Conservation (phyloP, 2,329 filamentous ascomycete genomes). For the Celoporthe dispersa region DNA sequence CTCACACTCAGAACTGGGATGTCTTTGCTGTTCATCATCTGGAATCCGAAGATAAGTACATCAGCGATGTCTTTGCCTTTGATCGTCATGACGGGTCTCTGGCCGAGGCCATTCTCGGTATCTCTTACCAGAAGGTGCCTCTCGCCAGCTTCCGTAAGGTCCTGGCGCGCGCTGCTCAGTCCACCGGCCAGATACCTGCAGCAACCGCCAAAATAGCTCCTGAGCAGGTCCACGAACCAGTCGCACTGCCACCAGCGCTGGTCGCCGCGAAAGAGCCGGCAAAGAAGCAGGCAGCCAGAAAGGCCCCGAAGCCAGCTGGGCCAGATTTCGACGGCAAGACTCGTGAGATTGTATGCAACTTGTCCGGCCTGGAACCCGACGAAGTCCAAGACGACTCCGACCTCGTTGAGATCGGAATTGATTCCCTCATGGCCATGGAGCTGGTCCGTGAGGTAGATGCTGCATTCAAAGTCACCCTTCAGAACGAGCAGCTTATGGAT, state of each 20-base stretch:
- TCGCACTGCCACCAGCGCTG: background rate
- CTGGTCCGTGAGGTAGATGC: slow-evolving; percentile 47
- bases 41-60: slow-evolving; percentile 26
- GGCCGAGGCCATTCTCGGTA: slow-evolving; percentile 41
- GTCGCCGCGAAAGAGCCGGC: background rate
- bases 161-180: slow-evolving; percentile 29
- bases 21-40: slow-evolving; percentile 4
- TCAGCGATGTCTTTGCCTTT: slow-evolving; percentile 43
- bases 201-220: too few relatives aligned
- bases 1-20: background rate
- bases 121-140: slow-evolving; percentile 38
- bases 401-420: slow-evolving; percentile 52
- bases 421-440: slow-evolving; percentile 56
- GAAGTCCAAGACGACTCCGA: slow-evolving; percentile 43
- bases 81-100: slow-evolving; percentile 37
- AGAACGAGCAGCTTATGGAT: slow-evolving; percentile 12
- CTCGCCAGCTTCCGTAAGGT: slow-evolving; percentile 37
- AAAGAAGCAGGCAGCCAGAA: background rate
- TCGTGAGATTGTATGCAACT: background rate
- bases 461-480: slow-evolving; percentile 40
- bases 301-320: background rate
- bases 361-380: slow-evolving; percentile 33
- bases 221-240: slow-evolving; percentile 6
- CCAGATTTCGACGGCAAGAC: background rate
- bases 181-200: background rate